A percentile compares a stretch with the other conserved stretches of the same genome.
Conservation (phyloP, 2,329 filamentous ascomycete species). For the Pseudogymnoascus sp. region DNA sequence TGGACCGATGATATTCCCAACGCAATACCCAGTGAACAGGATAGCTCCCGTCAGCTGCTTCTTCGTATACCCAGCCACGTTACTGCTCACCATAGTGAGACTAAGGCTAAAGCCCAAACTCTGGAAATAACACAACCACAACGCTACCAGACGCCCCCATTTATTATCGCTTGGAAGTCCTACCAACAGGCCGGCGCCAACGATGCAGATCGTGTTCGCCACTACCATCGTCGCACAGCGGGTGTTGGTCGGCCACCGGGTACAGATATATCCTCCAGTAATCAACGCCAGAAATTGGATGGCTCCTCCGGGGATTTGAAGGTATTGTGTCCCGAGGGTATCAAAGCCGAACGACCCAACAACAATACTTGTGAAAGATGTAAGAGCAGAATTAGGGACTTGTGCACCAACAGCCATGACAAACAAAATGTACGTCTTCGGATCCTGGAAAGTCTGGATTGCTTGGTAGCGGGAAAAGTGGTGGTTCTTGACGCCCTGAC, state of each 20-base stretch:
- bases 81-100: slow-evolving; percentile 44
- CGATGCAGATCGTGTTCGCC: slow-evolving; percentile 47
- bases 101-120: slow-evolving; percentile 45
- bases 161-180: slow-evolving; percentile 42
- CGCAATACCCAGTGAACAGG: slow-evolving; percentile 45
- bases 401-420: slow-evolving; percentile 48
- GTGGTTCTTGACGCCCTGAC: slow-evolving; percentile 55
- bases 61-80: slow-evolving; percentile 48
- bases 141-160: slow-evolving; percentile 48
- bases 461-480: slow-evolving; percentile 53
- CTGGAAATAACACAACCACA: slow-evolving; percentile 50
- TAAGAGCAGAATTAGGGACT: slow-evolving; percentile 43
- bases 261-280: slow-evolving; percentile 42
- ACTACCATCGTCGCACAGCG: slow-evolving; percentile 48
- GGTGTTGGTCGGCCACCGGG: slow-evolving; percentile 40
- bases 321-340: slow-evolving; percentile 54
- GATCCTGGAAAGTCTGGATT: slow-evolving; percentile 48
- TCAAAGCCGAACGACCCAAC: slow-evolving; percentile 63
- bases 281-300: slow-evolving; percentile 48
- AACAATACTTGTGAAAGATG: slow-evolving; percentile 57
- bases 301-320: slow-evolving; percentile 52
- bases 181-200: slow-evolving; percentile 44
- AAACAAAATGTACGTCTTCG: slow-evolving; percentile 50
- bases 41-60: slow-evolving; percentile 44
- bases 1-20: slow-evolving; percentile 45